Percentiles rank a stretch among this genome's conserved stretches.
phyloP scores from a whole-genome alignment of 2,329 filamentous ascomycete genomes.

The Aureobasidium sp. region DNA sequence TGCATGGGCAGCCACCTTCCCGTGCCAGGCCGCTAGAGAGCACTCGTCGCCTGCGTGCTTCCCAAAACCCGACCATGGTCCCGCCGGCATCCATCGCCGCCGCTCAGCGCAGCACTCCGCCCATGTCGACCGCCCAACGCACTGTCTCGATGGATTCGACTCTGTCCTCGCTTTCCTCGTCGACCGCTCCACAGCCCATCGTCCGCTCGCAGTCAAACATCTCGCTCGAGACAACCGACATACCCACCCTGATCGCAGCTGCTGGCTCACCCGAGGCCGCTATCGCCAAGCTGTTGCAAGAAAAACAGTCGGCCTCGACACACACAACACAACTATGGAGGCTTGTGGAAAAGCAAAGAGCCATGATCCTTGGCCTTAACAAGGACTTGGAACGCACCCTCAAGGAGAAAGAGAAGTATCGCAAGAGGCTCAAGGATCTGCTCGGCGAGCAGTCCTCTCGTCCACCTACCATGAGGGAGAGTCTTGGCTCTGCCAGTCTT shows the following conservation, averaged over 20 bases:
- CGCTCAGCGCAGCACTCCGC: background rate
- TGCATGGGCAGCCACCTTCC: background rate
- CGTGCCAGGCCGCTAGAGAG: constrained; percentile 5
- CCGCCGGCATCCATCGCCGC: background rate
- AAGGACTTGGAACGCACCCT: constrained; percentile 86
- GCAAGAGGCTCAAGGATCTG: constrained; percentile 79
- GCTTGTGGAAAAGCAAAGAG: constrained; percentile 89
- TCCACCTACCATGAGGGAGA: constrained; percentile 21
- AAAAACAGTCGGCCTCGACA: constrained; percentile 80
- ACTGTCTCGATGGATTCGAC: constrained; percentile 90
- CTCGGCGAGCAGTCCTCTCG: constrained; percentile 39
- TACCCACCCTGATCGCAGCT: constrained; percentile 69
- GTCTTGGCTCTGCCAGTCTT: constrained; percentile 20
- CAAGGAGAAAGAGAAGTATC: constrained; percentile 92
- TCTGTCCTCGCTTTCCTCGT: constrained; percentile 56
- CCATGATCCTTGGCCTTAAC: constrained; percentile 88
- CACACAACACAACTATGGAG: constrained; percentile 94
- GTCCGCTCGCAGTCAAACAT: constrained; percentile 53
- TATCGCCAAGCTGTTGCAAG: constrained; percentile 79
- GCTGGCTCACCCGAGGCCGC: constrained; percentile 86
- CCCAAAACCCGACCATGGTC: background rate
- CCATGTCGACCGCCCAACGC: constrained; percentile 44
- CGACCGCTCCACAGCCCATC: constrained; percentile 50
- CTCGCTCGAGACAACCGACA: constrained; percentile 59
- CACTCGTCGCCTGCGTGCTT: constrained; percentile 3